Evolutionary conservation across 2,329 filamentous ascomycete species (phyloP), one percentile per base, ranked within the genome.

Genomic region (Fusarium sp.): DNA sequence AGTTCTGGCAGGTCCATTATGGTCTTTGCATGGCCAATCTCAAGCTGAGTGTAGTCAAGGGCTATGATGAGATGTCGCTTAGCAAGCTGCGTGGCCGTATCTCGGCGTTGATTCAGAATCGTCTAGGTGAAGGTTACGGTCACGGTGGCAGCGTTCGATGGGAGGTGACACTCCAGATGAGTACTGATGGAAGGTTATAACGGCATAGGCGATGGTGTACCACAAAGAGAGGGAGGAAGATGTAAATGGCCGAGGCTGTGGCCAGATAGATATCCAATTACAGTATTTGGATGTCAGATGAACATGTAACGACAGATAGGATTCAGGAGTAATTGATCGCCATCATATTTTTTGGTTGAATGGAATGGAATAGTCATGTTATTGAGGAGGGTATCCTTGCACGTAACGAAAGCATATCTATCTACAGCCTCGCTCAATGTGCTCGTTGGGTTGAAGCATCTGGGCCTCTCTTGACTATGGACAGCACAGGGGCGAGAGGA

Each of bases 1-100:
- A 95, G 80, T 98, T 99, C 82, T 99, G 96, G 96, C 96, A 99
- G 85, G 96, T 98, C 16, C 96, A 99, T 83, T 98, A 98, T 81
- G 95, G 96, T 2, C 87, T 98, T 44, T 97, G 95, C 79, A 97
- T 98, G 93, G 96, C 96, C 10, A 98, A 97, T 80, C 82, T 99
- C 74, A 97, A 94, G 81, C 83, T 99, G 22, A 89, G 92, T 67
- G 89, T 98, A 29, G 81, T 84, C 6, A 85, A 84, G 71, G 92
- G 92, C 6, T 85, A 83, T 53, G 91, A 93, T 49, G 94, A 96
- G 70, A 90, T 92, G 16, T 89, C 92, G 7, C 85, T 97, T 67
- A 87, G 88, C 67, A 92, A 92, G 77, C 83, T 98, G 73, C 90
- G 95, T 66, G 92, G 93, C 71, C 91, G 94, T 53, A 90, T 98